A percentile compares a stretch with the other conserved stretches of the same genome.
phyloP scores from a whole-genome alignment of 257 asterid species.

The Handroanthus guayacan region DNA sequence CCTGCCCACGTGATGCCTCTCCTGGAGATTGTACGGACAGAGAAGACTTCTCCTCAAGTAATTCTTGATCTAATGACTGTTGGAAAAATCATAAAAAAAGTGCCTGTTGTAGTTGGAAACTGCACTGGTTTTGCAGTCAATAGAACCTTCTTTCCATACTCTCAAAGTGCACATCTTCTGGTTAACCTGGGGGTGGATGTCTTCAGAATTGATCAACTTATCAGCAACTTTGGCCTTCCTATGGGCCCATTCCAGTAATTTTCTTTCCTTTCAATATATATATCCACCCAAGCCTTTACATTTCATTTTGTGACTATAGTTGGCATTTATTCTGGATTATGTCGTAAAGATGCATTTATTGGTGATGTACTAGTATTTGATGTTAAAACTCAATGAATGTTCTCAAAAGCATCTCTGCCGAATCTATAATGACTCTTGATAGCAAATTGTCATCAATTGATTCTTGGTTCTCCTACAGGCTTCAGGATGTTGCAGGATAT shows the following conservation, averaged over 20 bases:
- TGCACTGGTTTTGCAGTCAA: constrained; percentile 99
- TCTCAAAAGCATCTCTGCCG: background rate
- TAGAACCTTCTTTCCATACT: constrained; percentile 90
- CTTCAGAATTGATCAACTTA: constrained; percentile 89
- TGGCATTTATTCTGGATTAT: constrained; percentile 6
- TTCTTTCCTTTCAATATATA: constrained; percentile 39
- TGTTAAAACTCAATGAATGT: constrained; percentile 22
- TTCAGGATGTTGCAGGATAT: constrained; percentile 94
- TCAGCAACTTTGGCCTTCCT: constrained; percentile 85
- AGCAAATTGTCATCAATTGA: constrained; percentile 29
- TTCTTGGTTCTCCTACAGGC: constrained; percentile 60
- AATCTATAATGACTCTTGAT: background rate
- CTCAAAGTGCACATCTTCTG: constrained; percentile 81
- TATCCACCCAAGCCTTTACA: constrained; percentile 23
- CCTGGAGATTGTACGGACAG: constrained; percentile 88
- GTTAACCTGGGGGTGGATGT: constrained; percentile 89
- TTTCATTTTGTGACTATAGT: constrained; percentile 16
- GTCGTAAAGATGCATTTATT: constrained; percentile 15
- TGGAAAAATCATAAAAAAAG: constrained; percentile 93
- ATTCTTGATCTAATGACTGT: constrained; percentile 87
- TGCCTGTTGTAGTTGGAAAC: constrained; percentile 94
- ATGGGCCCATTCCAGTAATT: constrained; percentile 98
- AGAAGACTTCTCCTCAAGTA: constrained; percentile 91
- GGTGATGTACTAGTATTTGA: constrained; percentile 1
- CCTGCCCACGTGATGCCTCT: constrained; percentile 99